Base-by-base conservation (phyloP, 371 early-diverging fungal species). In the Chytridiales sp. region DNA sequence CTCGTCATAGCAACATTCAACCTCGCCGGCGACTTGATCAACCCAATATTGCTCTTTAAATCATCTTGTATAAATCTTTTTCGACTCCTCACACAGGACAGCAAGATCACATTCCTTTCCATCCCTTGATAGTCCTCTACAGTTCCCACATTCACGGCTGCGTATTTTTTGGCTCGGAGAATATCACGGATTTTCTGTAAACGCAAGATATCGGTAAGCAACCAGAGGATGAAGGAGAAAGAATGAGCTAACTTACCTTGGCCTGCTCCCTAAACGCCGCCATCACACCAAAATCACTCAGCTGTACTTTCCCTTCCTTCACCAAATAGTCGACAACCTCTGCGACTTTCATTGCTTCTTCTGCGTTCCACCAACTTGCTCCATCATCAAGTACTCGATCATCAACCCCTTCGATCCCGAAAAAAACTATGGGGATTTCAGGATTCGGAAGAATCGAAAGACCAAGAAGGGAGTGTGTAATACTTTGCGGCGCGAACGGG, bases 1-100 rank as follows among this genome's bases (percentile, higher is more conserved):
- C 82, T 67, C 8, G 82, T 82, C 43, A 82, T 29, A 0, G 80
- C 77, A 11, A 82, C 82, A 47, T 82, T 82, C 56, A 82, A 73
- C 44, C 80, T 53, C 67, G 73, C 72, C 35, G 76, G 65, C 48
- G 62, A 62, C 19, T 68, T 61, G 6, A 79, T 67, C 9, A 82
- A 41, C 3, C 82, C 82, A 6, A 78, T 40, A 8, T 73, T 69
- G 30, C 55, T 55, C 8, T 57, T 59, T 8, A 71, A 47, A 68
- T 82, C 82, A 30, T 73, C 59, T 27, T 66, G 55, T 26, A 79
- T 42, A 57, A 66, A 68, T 40, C 63, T 57, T 3, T 44, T 46
- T 8, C 70, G 65, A 31, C 71, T 67, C n/a, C 82, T 64, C 3
- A 79, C 79, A 3, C 72, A 72, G 1, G 74, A 74, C 8, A 82